A percentile compares a stretch with the other conserved stretches of the same genome.
phyloP scores from a whole-genome alignment of 805 yeast species.

The Monosporozyma aquatica region DNA sequence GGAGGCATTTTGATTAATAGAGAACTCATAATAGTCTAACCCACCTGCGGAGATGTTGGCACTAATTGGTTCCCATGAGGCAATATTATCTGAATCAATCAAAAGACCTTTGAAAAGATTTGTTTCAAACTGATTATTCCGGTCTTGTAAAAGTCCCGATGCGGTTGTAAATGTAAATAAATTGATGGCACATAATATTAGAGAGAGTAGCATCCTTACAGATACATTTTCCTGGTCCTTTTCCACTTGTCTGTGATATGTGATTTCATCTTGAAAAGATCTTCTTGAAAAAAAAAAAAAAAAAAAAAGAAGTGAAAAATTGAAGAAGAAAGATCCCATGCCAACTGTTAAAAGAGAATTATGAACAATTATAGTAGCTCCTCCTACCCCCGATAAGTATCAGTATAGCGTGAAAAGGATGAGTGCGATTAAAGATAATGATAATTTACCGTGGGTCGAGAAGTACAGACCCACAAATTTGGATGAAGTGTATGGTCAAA shows the following conservation, averaged over 20 bases:
- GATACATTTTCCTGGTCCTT: too few relatives aligned
- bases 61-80: slow-evolving; percentile 28
- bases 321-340: background rate
- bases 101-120: slow-evolving; percentile 3
- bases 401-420: background rate
- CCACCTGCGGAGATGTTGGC: slow-evolving; percentile 23
- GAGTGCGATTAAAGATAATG: slow-evolving; percentile 19
- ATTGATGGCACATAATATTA: too few relatives aligned
- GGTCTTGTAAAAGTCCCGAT: too few relatives aligned
- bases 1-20: slow-evolving; percentile 11
- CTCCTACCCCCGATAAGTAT: background rate
- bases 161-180: too few relatives aligned
- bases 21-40: slow-evolving; percentile 19
- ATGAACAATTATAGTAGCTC: background rate
- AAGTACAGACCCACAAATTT: slow-evolving; percentile 82
- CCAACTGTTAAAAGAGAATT: too few relatives aligned
- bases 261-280: too few relatives aligned
- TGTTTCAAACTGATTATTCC: too few relatives aligned
- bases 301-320: background rate
- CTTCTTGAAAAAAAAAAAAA: background rate
- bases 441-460: slow-evolving; percentile 82
- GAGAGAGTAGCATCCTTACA: background rate
- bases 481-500: slow-evolving; percentile 88
- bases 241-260: too few relatives aligned
- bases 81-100: slow-evolving; percentile 24